Base-by-base conservation (phyloP, 306 rosid species). In the Luffa acutangula region DNA sequence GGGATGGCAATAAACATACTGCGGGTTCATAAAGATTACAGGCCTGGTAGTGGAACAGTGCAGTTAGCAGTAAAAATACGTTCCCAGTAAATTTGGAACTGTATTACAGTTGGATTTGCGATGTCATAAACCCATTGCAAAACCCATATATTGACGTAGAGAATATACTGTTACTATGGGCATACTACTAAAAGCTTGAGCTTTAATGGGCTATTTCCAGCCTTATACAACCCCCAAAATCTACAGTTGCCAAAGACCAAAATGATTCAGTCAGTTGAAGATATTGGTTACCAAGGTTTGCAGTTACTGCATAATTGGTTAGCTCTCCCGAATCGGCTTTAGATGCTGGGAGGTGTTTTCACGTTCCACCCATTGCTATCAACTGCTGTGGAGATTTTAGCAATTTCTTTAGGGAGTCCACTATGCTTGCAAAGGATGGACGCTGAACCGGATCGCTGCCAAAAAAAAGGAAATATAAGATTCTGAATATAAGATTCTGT, bases 391-490 rank as follows among this genome's bases (percentile, higher is more conserved):
- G 99, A 82, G 97, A 87, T 83, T 83, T 93, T 12, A 92, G 88
- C 85, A 95, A 84, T 90, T 91, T 95, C 91, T 92, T 95, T 81
- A 95, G 83, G 11, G 98, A 84, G 2, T 89, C 92, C 0, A 95
- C 96, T 80, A 92, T 95, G 60, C 84, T 81, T 10, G 75, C 46
- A 34, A 95, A 90, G 46, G 94, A 80, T 12, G 98, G 98, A 75
- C 97, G 93, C 69, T 89, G 87, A 73, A 18, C 78, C 9, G 98
- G 97, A 81, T 89, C 96, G 71, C 98, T 95, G 90, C 80, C 76
- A 81, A 73, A 79, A 85, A 75, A 81, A 51, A 65, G 51, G 56
- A 83, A 78, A 60, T 66, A 42, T 85, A n/a, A 70, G 76, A 20
- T 9, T 42, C 18, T 70, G 0, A 78, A 60, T 66, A 42, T 85